phyloP scores from a whole-genome alignment of 768 basidiomycete genomes.

The Dacryopinax spathularia region DNA sequence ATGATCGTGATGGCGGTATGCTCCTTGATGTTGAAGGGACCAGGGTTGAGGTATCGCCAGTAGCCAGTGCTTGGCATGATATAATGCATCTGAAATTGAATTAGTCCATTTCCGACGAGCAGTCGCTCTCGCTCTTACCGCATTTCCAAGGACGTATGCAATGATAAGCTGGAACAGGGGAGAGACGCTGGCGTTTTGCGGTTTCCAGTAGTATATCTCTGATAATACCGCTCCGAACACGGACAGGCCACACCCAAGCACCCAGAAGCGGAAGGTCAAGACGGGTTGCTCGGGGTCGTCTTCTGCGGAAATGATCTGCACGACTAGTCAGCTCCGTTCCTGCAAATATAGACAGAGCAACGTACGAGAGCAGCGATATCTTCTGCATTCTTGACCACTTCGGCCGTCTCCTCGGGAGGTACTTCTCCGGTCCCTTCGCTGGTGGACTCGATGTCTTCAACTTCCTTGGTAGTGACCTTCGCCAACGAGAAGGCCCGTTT shows the following conservation, averaged over 20 bases:
- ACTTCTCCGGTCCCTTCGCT: not conserved
- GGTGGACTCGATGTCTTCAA: not conserved
- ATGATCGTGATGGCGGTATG: constrained; percentile 52
- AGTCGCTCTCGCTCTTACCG: constrained; percentile 27
- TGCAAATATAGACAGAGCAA: not conserved
- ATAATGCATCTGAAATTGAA: constrained; percentile 12
- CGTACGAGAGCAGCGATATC: constrained; percentile 33
- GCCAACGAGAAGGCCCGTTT: not conserved
- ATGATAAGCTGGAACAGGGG: constrained; percentile 44
- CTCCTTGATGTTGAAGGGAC: constrained; percentile 51
- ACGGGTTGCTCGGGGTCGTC: constrained; percentile 38
- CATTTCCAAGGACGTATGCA: constrained; percentile 39
- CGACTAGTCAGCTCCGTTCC: not conserved
- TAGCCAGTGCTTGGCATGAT: constrained; percentile 33
- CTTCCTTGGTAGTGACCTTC: not conserved
- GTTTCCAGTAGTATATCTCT: constrained; percentile 17
- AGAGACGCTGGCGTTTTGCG: constrained; percentile 38
- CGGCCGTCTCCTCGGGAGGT: constrained; percentile 13
- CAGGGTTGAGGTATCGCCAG: constrained; percentile 48
- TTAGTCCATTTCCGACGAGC: not conserved
- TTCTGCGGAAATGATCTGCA: constrained; percentile 34
- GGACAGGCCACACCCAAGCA: constrained; percentile 37
- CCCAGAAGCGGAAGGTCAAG: constrained; percentile 35
- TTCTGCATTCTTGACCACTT: constrained; percentile 30
- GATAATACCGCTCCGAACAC: constrained; percentile 30